Percentiles rank a stretch among this genome's conserved stretches.
These are phyloP conservation scores for Alternaria alternata DNA, from an alignment of 2,329 filamentous ascomycete genomes.

Conservation along the genomic window DNA sequence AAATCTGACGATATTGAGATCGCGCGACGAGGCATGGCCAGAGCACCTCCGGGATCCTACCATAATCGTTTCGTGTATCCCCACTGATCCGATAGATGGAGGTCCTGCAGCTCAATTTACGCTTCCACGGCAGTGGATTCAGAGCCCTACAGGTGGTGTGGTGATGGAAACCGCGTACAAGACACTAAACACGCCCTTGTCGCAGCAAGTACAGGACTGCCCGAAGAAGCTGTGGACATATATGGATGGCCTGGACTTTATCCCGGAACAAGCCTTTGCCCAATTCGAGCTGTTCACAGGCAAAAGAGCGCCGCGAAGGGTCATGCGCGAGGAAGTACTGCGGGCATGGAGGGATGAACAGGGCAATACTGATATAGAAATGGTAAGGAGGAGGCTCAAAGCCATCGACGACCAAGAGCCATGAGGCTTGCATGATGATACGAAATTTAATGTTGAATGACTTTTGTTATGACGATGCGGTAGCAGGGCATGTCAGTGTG, in stretches of 20 bases:
- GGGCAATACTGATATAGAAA: constrained; percentile 39
- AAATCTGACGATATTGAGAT: constrained; percentile 67
- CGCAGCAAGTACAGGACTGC: constrained; percentile 70
- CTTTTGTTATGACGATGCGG: neutral
- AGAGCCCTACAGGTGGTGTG: constrained; percentile 76
- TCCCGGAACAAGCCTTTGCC: constrained; percentile 81
- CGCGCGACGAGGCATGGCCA: constrained; percentile 71
- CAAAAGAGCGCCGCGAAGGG: constrained; percentile 70
- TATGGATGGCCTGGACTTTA: constrained; percentile 76
- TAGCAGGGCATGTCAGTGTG: neutral
- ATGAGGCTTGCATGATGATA: constrained; percentile 18
- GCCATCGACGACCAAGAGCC: constrained; percentile 47
- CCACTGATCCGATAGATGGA: constrained; percentile 71
- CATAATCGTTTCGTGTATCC: constrained; percentile 79
- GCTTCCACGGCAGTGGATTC: constrained; percentile 73
- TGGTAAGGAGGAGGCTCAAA: constrained; percentile 45
- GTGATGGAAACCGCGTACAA: constrained; percentile 78
- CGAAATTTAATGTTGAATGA: constrained; percentile 3
- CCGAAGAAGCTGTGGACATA: constrained; percentile 74
- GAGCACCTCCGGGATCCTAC: constrained; percentile 69
- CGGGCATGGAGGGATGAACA: constrained; percentile 46
- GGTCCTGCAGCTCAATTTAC: constrained; percentile 73
- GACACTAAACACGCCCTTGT: constrained; percentile 73
- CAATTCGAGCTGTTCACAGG: constrained; percentile 85
- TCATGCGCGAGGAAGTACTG: constrained; percentile 74